These are phyloP conservation scores for Neopestalotiopsis sp. DNA, from an alignment of 2,329 filamentous ascomycete genomes.

Conservation along the genomic window DNA sequence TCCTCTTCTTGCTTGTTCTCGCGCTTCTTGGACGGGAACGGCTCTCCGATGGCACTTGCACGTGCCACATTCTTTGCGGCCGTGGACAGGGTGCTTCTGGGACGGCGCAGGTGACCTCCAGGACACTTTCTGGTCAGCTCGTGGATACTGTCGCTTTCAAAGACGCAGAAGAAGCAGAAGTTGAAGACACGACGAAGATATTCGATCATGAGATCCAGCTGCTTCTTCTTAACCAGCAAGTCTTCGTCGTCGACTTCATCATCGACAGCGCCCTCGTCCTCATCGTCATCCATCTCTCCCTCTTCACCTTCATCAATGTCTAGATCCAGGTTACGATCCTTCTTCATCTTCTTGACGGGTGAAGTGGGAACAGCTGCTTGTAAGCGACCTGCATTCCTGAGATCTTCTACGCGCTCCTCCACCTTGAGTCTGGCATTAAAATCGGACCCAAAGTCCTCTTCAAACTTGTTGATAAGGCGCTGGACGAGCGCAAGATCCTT, in stretches of 20 bases:
- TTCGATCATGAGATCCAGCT: constrained; percentile 92
- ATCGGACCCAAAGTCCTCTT: constrained; percentile 79
- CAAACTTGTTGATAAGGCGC: constrained; percentile 82
- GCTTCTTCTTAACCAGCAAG: constrained; percentile 91
- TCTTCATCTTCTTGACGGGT: constrained; percentile 66
- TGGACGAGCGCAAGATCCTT: constrained; percentile 86
- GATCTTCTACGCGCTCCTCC: constrained; percentile 83
- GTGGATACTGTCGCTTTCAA: constrained; percentile 96
- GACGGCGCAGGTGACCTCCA: constrained; percentile 93
- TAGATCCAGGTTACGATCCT: constrained; percentile 63
- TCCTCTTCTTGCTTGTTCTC: constrained; percentile 68
- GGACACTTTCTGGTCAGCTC: constrained; percentile 95
- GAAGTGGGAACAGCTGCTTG: constrained; percentile 66
- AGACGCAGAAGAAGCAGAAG: constrained; percentile 99
- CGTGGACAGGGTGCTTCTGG: constrained; percentile 82
- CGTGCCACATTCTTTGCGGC: constrained; percentile 84
- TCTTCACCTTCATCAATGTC: constrained; percentile 70
- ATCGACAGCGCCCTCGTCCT: constrained; percentile 78
- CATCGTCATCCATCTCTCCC: constrained; percentile 76
- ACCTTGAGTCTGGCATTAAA: constrained; percentile 81
- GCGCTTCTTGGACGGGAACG: constrained; percentile 84
- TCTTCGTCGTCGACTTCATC: constrained; percentile 92
- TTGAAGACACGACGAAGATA: constrained; percentile 97
- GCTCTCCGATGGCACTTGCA: constrained; percentile 81
- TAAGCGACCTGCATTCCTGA: constrained; percentile 77